Percentiles rank a stretch among this genome's conserved stretches.
Conservation (phyloP, 1,284 basidiomycete species). For the Clitocybe nebularis region DNA sequence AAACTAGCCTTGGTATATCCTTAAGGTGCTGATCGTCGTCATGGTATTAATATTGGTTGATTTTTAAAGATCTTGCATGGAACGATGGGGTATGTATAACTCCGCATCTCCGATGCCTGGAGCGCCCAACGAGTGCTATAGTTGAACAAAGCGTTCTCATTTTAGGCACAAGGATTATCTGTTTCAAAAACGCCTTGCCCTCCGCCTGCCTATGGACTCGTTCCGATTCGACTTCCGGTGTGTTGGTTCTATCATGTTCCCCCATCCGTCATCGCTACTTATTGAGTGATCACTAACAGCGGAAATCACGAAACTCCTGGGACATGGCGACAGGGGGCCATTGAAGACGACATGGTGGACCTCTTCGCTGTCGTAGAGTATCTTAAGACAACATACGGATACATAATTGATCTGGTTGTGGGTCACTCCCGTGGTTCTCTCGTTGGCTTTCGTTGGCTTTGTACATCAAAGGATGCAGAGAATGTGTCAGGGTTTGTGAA, state of each 20-base stretch:
- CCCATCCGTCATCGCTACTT: too few species aligned
- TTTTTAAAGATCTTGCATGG: slow-evolving; percentile 65
- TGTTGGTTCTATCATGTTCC: slow-evolving; percentile 22
- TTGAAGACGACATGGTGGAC: slow-evolving; percentile 61
- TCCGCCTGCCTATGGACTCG: slow-evolving; percentile 68
- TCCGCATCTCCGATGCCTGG: slow-evolving; percentile 20
- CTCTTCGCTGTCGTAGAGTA: slow-evolving; percentile 60
- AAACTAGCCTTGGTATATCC: slow-evolving; percentile 67
- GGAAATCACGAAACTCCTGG: slow-evolving; percentile 75
- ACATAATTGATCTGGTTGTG: slow-evolving; percentile 61
- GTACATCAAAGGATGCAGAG: slow-evolving; percentile 52
- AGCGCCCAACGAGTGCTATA: slow-evolving; percentile 10
- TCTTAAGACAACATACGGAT: slow-evolving; percentile 54
- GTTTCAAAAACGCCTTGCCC: slow-evolving; percentile 72
- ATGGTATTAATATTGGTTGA: background rate
- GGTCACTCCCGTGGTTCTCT: slow-evolving; percentile 73
- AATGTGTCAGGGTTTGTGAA: slow-evolving; percentile 60
- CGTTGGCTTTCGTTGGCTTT: slow-evolving; percentile 63
- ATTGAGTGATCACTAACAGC: slow-evolving; percentile 42
- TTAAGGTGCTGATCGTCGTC: background rate
- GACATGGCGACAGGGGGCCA: slow-evolving; percentile 51
- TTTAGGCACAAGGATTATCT: slow-evolving; percentile 79
- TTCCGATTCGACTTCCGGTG: slow-evolving; percentile 85
- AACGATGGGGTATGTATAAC: slow-evolving; percentile 58
- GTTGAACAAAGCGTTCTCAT: slow-evolving; percentile 6